These are phyloP conservation scores for Byssoonygena ceratinophila DNA, from an alignment of 2,329 filamentous ascomycete genomes.

Conservation along the genomic window DNA sequence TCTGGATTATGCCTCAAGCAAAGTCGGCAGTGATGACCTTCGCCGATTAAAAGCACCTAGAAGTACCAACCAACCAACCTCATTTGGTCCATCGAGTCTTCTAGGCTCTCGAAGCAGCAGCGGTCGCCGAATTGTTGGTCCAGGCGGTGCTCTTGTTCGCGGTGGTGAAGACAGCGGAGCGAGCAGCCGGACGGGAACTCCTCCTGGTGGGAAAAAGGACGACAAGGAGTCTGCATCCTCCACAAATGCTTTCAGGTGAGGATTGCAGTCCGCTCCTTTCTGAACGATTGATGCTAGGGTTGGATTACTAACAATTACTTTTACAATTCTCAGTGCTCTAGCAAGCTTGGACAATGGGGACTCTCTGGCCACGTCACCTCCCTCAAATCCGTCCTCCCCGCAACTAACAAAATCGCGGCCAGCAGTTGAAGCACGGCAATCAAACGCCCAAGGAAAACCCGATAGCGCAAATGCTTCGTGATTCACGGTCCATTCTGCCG, in stretches of 20 bases:
- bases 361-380: constrained; percentile 40
- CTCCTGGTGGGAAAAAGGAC: constrained; percentile 54
- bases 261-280: constrained; percentile 14
- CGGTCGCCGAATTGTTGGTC: constrained; percentile 59
- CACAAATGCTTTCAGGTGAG: constrained; percentile 90
- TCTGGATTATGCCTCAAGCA: constrained; percentile 60
- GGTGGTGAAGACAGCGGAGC: constrained; percentile 74
- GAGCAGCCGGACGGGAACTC: constrained; percentile 82
- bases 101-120: constrained; percentile 86
- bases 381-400: constrained; percentile 38
- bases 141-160: constrained; percentile 60
- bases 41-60: constrained; percentile 58
- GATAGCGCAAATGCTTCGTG: constrained; percentile 7
- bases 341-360: constrained; percentile 38
- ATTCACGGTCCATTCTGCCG: background rate
- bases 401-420: constrained; percentile 39
- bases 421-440: constrained; percentile 27
- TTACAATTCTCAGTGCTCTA: constrained; percentile 32
- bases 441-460: constrained; percentile 18
- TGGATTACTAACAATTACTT: constrained; percentile 13
- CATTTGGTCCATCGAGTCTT: constrained; percentile 75
- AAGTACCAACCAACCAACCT: constrained; percentile 52
- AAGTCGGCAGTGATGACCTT: constrained; percentile 83
- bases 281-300: constrained; percentile 18
- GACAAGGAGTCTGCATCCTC: constrained; percentile 54